Evolutionary conservation across 495 filamentous ascomycete species (phyloP).

Genomic region (Hypoxylon trugodes): DNA sequence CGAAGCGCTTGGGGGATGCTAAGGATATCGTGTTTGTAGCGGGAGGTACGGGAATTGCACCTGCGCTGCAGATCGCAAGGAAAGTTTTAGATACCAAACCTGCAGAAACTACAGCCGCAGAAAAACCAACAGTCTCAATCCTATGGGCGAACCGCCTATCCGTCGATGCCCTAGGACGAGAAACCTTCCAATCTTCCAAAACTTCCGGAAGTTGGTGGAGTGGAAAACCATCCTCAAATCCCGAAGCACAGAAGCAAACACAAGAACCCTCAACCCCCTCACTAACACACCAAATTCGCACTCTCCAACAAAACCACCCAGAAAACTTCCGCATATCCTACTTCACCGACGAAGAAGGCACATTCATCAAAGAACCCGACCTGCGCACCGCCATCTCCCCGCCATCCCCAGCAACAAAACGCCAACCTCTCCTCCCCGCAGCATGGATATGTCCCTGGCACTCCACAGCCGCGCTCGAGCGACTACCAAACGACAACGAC

Average conservation of each 20-base stretch:
- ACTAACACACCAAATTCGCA: slow-evolving; percentile 70
- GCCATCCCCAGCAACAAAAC: not conserved
- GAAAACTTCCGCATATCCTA: slow-evolving; percentile 70
- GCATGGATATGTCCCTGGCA: slow-evolving; percentile 41
- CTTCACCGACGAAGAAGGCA: slow-evolving; percentile 79
- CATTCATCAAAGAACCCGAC: slow-evolving; percentile 63
- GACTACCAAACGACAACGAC: slow-evolving; percentile 38
- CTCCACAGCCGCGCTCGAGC: slow-evolving; percentile 19
- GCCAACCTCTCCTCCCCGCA: slow-evolving; percentile 1
- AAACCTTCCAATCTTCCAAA: no score
- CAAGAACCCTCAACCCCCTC: slow-evolving; percentile 16
- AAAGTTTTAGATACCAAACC: slow-evolving; percentile 57
- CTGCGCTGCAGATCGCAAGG: slow-evolving; percentile 81
- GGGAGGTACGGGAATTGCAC: slow-evolving; percentile 92
- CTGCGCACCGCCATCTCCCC: slow-evolving; percentile 45
- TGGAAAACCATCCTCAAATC: not conserved
- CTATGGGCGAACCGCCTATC: slow-evolving; percentile 55
- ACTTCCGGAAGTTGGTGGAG: slow-evolving; percentile 13
- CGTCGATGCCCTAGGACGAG: slow-evolving; percentile 45
- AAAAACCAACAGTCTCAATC: slow-evolving; percentile 34
- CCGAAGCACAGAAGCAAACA: slow-evolving; percentile 24
- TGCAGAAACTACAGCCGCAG: slow-evolving; percentile 41
- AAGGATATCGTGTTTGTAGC: slow-evolving; percentile 78
- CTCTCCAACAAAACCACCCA: slow-evolving; percentile 63
- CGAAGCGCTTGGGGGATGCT: slow-evolving; percentile 49